Base-by-base conservation (phyloP, 768 basidiomycete species). In the Hebeloma cylindrosporum region DNA sequence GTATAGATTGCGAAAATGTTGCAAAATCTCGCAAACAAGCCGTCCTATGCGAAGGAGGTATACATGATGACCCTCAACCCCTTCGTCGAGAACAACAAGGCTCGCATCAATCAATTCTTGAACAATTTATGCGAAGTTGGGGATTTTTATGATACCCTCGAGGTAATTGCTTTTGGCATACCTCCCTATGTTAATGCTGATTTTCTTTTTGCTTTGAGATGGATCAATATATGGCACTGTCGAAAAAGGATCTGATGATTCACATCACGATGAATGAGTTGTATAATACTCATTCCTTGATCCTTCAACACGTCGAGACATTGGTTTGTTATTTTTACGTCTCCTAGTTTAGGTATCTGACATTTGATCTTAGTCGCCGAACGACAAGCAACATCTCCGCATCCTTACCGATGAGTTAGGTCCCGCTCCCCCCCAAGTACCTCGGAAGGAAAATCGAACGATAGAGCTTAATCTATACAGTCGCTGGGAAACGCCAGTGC, bases 161-260 rank as follows among this genome's bases (percentile, higher is more conserved):
- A 99, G 85, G 93, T 92, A 49, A 34, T 77, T 63, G 34, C 28
- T 35, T 21, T n/a, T n/a, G n/a, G n/a, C n/a, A n/a, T n/a, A n/a
- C n/a, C n/a, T 14, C 22, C 25, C 28, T 21, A 21, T 16, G 23
- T 39, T 23, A 17, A 41, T 25, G n/a, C 10, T 20, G 10, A 14
- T 23, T 5, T 23, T 41, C 43, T 23, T 40, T n/a, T 21, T 30
- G 3, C 21, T 50, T 47, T 20, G 54, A 96, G 95, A 95, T 98
- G 86, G 96, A 99, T 68, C 96, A 98, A 74, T 99, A 99, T 66
- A 97, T 99, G 93, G 96, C 96, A 7, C 73, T 99, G 45, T 97
- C 94, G 47, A 99, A 99, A 79, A 98, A 98, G 68, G 96, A 98
- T 63, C 75, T 98, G 47, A 84, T 88, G 75, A 98, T 99, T 69